Conservation (phyloP, 2,329 filamentous ascomycete genomes). For the Alternaria dauci region DNA sequence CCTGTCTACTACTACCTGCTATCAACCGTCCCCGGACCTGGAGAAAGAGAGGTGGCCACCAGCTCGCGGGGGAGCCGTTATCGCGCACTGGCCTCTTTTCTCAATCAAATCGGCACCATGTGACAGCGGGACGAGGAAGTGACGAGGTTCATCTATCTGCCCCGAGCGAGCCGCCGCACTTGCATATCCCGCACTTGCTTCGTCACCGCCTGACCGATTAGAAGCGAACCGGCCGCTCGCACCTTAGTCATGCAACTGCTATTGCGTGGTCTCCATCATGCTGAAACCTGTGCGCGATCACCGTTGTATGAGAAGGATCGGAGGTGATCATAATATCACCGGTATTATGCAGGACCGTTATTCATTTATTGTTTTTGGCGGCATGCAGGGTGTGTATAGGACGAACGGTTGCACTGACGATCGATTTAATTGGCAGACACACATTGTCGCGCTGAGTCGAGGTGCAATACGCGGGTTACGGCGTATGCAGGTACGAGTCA, state of each 20-base stretch:
- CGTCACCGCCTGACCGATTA: not conserved
- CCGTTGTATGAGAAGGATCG: constrained; percentile 1
- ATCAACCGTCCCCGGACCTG: not conserved
- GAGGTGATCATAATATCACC: not conserved
- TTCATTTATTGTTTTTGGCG: not conserved
- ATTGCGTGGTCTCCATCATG: not conserved
- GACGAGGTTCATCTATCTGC: constrained; percentile 2
- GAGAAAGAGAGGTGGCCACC: not conserved
- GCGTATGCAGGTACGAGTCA: constrained; percentile 5
- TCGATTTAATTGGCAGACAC: constrained; percentile 1
- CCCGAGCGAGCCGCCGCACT: constrained; percentile 5
- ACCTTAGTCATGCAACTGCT: not conserved
- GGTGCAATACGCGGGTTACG: not conserved
- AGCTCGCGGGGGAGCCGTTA: constrained; percentile 2
- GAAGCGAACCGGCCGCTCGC: not conserved
- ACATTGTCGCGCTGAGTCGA: not conserved
- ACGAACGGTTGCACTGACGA: not conserved
- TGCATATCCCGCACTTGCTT: not conserved
- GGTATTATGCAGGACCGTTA: not conserved
- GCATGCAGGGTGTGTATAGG: not conserved
- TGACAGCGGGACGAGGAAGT: constrained; percentile 4
- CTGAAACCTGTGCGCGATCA: not conserved
- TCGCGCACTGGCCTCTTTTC: not conserved
- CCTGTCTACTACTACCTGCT: constrained; percentile 4
- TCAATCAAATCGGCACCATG: not conserved